Base-by-base conservation (phyloP, 306 rosid species). In the Abrus pulchellus region DNA sequence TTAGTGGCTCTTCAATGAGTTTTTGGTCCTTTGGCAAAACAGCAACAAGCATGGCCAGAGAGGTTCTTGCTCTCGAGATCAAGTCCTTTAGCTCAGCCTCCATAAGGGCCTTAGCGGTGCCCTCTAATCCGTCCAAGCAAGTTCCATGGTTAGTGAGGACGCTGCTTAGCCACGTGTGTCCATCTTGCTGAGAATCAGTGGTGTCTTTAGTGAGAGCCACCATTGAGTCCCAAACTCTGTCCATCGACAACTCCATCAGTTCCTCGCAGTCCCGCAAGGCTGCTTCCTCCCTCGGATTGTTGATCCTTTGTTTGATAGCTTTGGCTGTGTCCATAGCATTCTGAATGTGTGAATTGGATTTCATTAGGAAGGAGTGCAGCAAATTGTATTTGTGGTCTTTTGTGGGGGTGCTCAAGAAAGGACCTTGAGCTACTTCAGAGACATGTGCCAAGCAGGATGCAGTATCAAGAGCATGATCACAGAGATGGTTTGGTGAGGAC, bases 81-180 rank as follows among this genome's bases (percentile, higher is more conserved):
- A 93, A 75, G 48, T 85, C 88, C 30, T 77, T 28, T 32, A 93
- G 69, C 48, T 69, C 82, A n/a, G 73, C 56, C 60, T 90, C 86
- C 84, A 87, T 80, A 3, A 74, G 7, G 1, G 59, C 10, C 32
- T 27, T 4, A 29, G 75, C 43, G 8, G 78, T 28, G 0, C 83
- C 91, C n/a, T 84, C 78, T 27, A 93, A 59, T 4, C 90, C 97
- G 67, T 93, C 93, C 82, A 85, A 83, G 65, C 97, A 93, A 10
- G 97, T 91, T 48, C 34, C 92, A 27, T 93, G 89, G 83, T 91
- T 93, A 0, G 97, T 91, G 64, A 93, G 93, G 12, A 93, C 90
- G n/a, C 83, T 38, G 7, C 97, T 91, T 2, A 91, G 88, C 97
- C 97, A 93, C 5, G 90, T 13, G 71, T 87, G 97, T 1, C 89